phyloP scores from a whole-genome alignment of 129 eudicot genomes.

The Gnaphalium uliginosum region DNA sequence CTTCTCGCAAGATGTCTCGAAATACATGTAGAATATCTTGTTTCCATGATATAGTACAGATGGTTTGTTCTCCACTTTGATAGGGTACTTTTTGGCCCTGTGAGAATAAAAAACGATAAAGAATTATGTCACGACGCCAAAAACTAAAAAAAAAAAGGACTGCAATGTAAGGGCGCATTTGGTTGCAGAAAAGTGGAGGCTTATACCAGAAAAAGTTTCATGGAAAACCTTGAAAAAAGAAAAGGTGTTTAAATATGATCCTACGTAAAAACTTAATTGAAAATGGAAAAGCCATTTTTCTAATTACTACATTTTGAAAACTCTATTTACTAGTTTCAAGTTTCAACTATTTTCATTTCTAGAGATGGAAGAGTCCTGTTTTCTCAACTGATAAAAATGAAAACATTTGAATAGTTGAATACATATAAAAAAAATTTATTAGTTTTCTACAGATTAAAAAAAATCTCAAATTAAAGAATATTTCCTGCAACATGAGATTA shows the following conservation, averaged over 20 bases:
- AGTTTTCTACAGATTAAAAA: too few species aligned
- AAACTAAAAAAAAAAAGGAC: neutral
- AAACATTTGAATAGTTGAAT: too few species aligned
- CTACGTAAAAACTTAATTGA: too few species aligned
- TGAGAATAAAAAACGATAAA: neutral
- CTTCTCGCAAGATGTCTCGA: slow-evolving; percentile 84
- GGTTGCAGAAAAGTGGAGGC: neutral
- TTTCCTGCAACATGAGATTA: too few species aligned
- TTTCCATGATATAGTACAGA: slow-evolving; percentile 61
- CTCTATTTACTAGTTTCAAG: too few species aligned
- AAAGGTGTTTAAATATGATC: neutral
- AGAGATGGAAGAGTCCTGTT: too few species aligned
- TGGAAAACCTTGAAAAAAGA: neutral
- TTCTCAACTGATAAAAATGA: too few species aligned
- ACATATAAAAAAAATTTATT: too few species aligned
- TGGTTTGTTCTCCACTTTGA: slow-evolving; percentile 76
- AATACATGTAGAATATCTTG: slow-evolving; percentile 62
- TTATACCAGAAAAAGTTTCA: neutral
- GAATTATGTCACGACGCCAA: neutral
- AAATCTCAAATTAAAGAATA: too few species aligned
- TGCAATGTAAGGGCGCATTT: neutral
- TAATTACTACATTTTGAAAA: too few species aligned
- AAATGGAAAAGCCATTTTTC: too few species aligned
- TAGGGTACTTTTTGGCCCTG: slow-evolving; percentile 92
- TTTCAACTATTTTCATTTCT: too few species aligned